Percentiles rank a stretch among this genome's conserved stretches.
These are phyloP conservation scores for Magnusiomyces tetraspermus DNA, from an alignment of 1,139 yeast genomes.

Conservation along the genomic window DNA sequence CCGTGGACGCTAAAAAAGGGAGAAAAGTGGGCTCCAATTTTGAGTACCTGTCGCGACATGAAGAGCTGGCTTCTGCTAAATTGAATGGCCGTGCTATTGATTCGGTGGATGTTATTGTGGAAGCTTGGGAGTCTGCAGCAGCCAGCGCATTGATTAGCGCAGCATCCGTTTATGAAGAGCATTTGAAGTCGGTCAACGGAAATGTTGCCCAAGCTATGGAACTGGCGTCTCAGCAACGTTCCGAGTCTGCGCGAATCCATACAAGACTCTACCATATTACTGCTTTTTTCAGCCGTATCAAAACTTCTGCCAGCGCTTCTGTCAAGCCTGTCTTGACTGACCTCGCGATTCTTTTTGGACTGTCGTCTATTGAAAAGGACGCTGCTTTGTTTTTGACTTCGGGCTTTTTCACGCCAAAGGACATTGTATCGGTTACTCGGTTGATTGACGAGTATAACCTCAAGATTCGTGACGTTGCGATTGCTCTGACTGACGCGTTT, in stretches of 20 bases:
- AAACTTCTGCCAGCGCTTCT: conserved; percentile 11
- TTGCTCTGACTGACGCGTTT: conserved; percentile 85
- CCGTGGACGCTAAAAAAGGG: conserved; percentile 22
- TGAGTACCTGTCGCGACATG: conserved; percentile 17
- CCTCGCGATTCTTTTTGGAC: conserved; percentile 53
- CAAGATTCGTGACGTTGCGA: conserved; percentile 52
- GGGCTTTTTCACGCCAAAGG: conserved; percentile 39
- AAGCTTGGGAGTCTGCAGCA: conserved; percentile 34
- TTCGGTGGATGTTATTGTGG: conserved; percentile 25
- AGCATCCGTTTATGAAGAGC: conserved; percentile 20
- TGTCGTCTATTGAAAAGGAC: conserved; percentile 65
- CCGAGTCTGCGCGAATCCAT: conserved; percentile 32
- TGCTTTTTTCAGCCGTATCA: conserved; percentile 27
- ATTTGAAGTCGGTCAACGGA: conserved; percentile 18
- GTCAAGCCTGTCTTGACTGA: conserved; percentile 36
- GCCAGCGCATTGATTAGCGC: conserved; percentile 27
- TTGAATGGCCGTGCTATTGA: conserved; percentile 19
- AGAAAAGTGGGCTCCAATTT: conserved; percentile 22
- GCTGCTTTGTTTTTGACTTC: conserved; percentile 68
- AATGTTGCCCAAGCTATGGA: conserved; percentile 30
- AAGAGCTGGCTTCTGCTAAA: conserved; percentile 19
- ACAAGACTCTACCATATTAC: conserved; percentile 28
- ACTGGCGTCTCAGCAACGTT: conserved; percentile 30
- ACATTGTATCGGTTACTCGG: conserved; percentile 29
- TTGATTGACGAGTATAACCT: conserved; percentile 32